phyloP scores from a whole-genome alignment of 164 flowering plant genomes.

The Annona squamosa region DNA sequence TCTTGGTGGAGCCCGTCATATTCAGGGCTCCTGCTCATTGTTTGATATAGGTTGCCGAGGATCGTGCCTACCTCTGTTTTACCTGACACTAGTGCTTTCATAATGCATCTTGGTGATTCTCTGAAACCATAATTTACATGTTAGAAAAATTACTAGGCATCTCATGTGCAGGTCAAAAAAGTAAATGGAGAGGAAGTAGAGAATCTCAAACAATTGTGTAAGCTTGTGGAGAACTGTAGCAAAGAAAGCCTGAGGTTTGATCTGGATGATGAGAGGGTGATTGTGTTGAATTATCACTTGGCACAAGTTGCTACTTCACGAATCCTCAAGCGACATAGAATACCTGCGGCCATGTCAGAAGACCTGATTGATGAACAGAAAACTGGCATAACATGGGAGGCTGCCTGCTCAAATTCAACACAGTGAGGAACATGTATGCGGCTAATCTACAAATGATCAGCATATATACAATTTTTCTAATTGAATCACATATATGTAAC shows the following conservation, averaged over 20 bases:
- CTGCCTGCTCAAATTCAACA: conserved; percentile 14
- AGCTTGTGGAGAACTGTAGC: conserved; percentile 54
- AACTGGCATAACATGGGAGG: conserved; percentile 9
- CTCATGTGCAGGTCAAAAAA: conserved; percentile 51
- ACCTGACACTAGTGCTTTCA: background rate
- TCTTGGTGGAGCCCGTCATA: background rate
- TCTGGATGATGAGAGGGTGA: conserved; percentile 82
- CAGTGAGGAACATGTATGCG: background rate
- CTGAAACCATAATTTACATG: background rate
- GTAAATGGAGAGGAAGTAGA: conserved; percentile 66
- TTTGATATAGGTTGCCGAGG: background rate
- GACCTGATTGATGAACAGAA: conserved; percentile 43
- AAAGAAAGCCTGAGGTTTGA: conserved; percentile 66
- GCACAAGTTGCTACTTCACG: conserved; percentile 73
- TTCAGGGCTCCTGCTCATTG: background rate
- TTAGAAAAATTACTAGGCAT: background rate
- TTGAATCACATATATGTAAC: background rate
- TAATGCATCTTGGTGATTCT: too few relatives aligned
- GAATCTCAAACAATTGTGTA: conserved; percentile 67
- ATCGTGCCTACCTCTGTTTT: background rate
- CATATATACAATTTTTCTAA: background rate
- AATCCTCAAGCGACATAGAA: conserved; percentile 74
- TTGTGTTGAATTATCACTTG: conserved; percentile 48
- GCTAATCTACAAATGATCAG: background rate
- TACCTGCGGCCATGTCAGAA: conserved; percentile 68